Conservation (phyloP, 1,139 yeast species). For the Starmera stellimalicola region DNA sequence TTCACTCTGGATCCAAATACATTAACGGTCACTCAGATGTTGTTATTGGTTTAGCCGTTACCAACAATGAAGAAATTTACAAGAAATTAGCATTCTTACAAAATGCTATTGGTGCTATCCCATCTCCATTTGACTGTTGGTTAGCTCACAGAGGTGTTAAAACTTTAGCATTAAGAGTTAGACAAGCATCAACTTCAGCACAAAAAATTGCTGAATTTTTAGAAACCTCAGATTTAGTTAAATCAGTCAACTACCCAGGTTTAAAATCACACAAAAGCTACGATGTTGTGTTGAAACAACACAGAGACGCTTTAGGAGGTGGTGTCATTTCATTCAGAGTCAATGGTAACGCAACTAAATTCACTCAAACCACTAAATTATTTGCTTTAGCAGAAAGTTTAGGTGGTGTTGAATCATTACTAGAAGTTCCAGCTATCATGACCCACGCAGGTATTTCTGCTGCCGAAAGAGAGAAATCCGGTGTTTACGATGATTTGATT, state of each 20-base stretch:
- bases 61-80: constrained; percentile 53
- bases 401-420: constrained; percentile 82
- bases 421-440: constrained; percentile 89
- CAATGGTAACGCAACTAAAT: constrained; percentile 71
- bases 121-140: constrained; percentile 89
- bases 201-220: constrained; percentile 64
- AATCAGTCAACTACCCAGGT: constrained; percentile 77
- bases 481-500: constrained; percentile 75
- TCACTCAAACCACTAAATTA: constrained; percentile 65
- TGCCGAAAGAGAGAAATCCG: constrained; percentile 70
- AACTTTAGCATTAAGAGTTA: constrained; percentile 75
- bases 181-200: constrained; percentile 61
- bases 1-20: constrained; percentile 86
- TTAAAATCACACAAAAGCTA: constrained; percentile 56
- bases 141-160: constrained; percentile 88
- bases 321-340: constrained; percentile 89
- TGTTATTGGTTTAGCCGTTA: constrained; percentile 77
- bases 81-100: constrained; percentile 67
- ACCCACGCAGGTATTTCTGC: constrained; percentile 89
- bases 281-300: constrained; percentile 60
- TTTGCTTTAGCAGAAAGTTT: constrained; percentile 85
- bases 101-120: constrained; percentile 83
- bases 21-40: constrained; percentile 92
- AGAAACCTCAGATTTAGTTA: constrained; percentile 38
- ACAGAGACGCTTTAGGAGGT: constrained; percentile 81